Percentiles rank a stretch among this genome's conserved stretches.
phyloP scores from a whole-genome alignment of 805 yeast species.

The Candida quercuum region DNA sequence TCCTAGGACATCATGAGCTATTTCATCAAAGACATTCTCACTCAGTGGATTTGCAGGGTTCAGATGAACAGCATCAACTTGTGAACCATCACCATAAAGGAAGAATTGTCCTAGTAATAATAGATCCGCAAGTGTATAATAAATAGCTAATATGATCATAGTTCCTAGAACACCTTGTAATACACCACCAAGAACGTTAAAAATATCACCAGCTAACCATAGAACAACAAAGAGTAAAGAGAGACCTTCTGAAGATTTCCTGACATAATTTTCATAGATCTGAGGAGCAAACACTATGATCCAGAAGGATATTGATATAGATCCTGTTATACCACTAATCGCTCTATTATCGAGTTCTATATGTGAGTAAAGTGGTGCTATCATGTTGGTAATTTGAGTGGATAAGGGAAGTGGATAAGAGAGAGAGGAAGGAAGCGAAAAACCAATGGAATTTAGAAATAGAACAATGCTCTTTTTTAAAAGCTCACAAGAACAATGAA shows the following conservation, averaged over 20 bases:
- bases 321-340: constrained; percentile 31
- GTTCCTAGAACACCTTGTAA: constrained; percentile 90
- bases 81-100: constrained; percentile 60
- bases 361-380: constrained; percentile 10
- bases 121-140: constrained; percentile 88
- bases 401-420: background rate
- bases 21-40: constrained; percentile 66
- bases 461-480: no score
- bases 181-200: constrained; percentile 87
- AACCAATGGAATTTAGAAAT: background rate
- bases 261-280: constrained; percentile 80
- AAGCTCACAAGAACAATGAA: no score
- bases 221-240: constrained; percentile 80
- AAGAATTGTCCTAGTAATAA: constrained; percentile 80
- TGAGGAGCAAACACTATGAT: constrained; percentile 96
- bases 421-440: background rate
- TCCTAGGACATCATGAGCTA: constrained; percentile 37
- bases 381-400: constrained; percentile 1
- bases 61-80: constrained; percentile 69
- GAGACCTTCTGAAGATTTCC: constrained; percentile 87
- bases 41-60: constrained; percentile 85
- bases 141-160: constrained; percentile 87
- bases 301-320: constrained; percentile 96
- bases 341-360: constrained; percentile 22
- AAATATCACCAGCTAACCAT: constrained; percentile 93